Conservation (phyloP, 1,284 basidiomycete genomes). For the Mycosarcoma mackinlayi region DNA sequence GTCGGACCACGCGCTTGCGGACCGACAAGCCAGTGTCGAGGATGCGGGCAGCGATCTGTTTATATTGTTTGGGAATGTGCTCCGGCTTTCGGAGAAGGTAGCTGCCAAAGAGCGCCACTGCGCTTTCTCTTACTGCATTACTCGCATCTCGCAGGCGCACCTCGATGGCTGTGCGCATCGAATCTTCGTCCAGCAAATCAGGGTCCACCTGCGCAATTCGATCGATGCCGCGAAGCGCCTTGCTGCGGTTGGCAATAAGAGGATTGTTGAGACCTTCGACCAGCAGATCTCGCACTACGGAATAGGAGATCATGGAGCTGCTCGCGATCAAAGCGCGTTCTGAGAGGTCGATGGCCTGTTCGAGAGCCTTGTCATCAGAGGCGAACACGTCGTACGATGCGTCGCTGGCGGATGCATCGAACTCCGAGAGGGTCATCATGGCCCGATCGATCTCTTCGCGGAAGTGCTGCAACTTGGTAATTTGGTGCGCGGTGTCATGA, state of each 20-base stretch:
- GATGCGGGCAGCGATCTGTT: slow-evolving; percentile 84
- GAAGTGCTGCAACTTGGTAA: slow-evolving; percentile 35
- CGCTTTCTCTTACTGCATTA: slow-evolving; percentile 91
- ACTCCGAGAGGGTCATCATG: slow-evolving; percentile 34
- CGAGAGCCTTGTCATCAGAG: slow-evolving; percentile 28
- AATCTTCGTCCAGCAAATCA: slow-evolving; percentile 44
- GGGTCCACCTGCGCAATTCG: slow-evolving; percentile 52
- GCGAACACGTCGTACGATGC: slow-evolving; percentile 13
- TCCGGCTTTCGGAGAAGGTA: slow-evolving; percentile 88
- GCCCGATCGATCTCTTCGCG: slow-evolving; percentile 35
- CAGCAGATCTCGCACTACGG: slow-evolving; percentile 39
- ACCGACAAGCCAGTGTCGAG: slow-evolving; percentile 92
- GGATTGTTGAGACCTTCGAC: slow-evolving; percentile 52
- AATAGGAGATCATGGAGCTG: slow-evolving; percentile 51
- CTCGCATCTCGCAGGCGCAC: slow-evolving; percentile 88
- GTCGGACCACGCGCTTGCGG: slow-evolving; percentile 91
- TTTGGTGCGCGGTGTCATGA: slow-evolving; percentile 8
- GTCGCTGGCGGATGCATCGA: slow-evolving; percentile 18
- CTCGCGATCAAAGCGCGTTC: slow-evolving; percentile 45
- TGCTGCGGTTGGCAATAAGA: slow-evolving; percentile 57
- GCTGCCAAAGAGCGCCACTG: slow-evolving; percentile 93
- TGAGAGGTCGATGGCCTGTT: slow-evolving; percentile 29
- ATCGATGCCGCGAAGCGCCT: slow-evolving; percentile 59
- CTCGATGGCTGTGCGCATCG: slow-evolving; percentile 75
- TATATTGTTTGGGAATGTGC: slow-evolving; percentile 85